Conservation (phyloP, 345 rosid species). For the Pelargonium nanum region DNA sequence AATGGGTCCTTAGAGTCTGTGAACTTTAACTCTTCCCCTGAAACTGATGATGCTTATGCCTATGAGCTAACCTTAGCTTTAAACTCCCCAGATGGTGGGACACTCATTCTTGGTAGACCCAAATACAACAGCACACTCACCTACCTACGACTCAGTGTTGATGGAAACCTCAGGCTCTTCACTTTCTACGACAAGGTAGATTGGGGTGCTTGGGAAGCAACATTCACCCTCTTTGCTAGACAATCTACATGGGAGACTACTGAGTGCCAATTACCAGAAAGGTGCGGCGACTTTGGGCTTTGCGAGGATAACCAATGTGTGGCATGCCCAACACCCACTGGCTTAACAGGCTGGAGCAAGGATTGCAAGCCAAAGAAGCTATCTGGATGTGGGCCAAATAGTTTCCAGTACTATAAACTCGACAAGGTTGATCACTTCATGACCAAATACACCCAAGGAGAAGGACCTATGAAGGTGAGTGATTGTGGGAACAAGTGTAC, state of each 20-base stretch:
- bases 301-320: constrained; percentile 24
- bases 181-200: constrained; percentile 30
- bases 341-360: constrained; percentile 38
- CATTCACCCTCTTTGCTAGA: constrained; percentile 25
- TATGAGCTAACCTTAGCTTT: constrained; percentile 15
- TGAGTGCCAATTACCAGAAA: constrained; percentile 26
- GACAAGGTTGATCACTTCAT: constrained; percentile 46
- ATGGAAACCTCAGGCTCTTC: constrained; percentile 41
- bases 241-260: constrained; percentile 11
- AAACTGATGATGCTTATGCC: constrained; percentile 19
- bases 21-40: constrained; percentile 7
- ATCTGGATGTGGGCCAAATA: constrained; percentile 7
- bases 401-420: constrained; percentile 30
- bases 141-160: constrained; percentile 29
- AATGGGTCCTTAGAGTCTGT: constrained; percentile 12
- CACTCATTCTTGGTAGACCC: constrained; percentile 14
- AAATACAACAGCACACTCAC: constrained; percentile 35
- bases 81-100: constrained; percentile 8
- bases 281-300: constrained; percentile 25
- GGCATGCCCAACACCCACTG: constrained; percentile 16
- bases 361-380: constrained; percentile 22
- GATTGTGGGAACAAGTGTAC: constrained; percentile 25
- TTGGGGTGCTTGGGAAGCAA: constrained; percentile 28
- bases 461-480: constrained; percentile 12
- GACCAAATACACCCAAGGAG: constrained; percentile 34